A percentile compares a stretch with the other conserved stretches of the same genome.
Evolutionary conservation across 2,329 filamentous ascomycete genomes (phyloP).

Genomic region (Sclerotinia subarctica): DNA sequence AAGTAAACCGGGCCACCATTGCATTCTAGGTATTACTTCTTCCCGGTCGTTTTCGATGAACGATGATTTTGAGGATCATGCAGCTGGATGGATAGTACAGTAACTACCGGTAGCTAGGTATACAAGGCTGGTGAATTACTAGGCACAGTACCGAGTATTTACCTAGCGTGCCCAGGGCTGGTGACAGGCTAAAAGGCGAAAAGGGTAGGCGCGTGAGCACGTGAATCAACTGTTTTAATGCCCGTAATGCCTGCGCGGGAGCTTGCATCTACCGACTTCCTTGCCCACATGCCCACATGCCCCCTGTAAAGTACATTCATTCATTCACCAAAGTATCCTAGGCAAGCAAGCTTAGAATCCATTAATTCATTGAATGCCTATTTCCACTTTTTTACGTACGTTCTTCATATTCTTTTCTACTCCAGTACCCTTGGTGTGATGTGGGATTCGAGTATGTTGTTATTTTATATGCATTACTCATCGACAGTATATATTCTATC

Average conservation of each 20-base stretch:
- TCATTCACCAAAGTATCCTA: too few relatives aligned
- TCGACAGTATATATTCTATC: too few relatives aligned
- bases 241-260: background rate
- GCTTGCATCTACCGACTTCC: background rate
- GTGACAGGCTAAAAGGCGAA: too few relatives aligned
- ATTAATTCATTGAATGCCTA: background rate
- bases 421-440: too few relatives aligned
- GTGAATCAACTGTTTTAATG: background rate
- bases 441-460: too few relatives aligned
- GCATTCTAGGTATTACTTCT: background rate
- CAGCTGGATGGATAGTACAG: too few relatives aligned
- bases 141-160: too few relatives aligned
- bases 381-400: background rate
- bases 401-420: background rate
- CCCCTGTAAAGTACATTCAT: background rate
- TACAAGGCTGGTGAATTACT: background rate
- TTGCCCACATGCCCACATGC: background rate
- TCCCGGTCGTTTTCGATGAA: background rate
- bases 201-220: background rate
- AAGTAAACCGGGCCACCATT: slow-evolving; percentile 47
- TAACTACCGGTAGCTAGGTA: too few relatives aligned
- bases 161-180: too few relatives aligned
- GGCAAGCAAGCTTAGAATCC: background rate
- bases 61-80: background rate
- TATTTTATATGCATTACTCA: too few relatives aligned